Evolutionary conservation across 2,329 filamentous ascomycete genomes (phyloP).

Genomic region (Fusarium acutatum): DNA sequence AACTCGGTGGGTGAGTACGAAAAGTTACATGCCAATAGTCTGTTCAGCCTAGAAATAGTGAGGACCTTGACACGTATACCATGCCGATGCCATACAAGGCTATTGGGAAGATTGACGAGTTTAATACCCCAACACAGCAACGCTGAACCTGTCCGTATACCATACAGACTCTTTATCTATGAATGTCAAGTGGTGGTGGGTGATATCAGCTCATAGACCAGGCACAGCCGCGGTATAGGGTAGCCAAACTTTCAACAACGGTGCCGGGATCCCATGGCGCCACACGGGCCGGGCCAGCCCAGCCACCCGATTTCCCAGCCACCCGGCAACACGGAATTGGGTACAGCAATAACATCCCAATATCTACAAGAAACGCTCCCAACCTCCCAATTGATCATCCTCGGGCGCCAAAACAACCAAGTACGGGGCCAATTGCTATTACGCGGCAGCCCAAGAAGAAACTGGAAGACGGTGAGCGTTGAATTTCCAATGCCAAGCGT

Average conservation of each 20-base stretch:
- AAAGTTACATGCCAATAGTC: background rate
- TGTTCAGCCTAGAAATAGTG: background rate
- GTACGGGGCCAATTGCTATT: slow-evolving; percentile 8
- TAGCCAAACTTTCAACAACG: background rate
- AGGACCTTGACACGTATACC: background rate
- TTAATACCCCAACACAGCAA: background rate
- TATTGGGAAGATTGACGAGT: background rate
- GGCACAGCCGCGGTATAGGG: background rate
- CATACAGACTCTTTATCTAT: background rate
- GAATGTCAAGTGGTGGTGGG: background rate
- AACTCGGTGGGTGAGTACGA: background rate
- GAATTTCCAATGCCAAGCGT: background rate
- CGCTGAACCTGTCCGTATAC: background rate
- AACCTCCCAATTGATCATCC: slow-evolving; percentile 14
- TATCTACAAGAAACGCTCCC: slow-evolving; percentile 8
- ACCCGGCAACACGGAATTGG: slow-evolving; percentile 6
- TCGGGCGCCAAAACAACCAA: slow-evolving; percentile 4
- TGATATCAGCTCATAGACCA: background rate
- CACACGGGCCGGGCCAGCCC: slow-evolving; percentile 1
- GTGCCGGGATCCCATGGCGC: background rate
- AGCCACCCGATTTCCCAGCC: slow-evolving; percentile 21
- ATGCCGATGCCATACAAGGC: background rate
- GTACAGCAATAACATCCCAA: background rate
- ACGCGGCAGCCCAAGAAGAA: slow-evolving; percentile 10
- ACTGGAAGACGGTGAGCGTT: slow-evolving; percentile 18